Evolutionary conservation across 306 rosid genomes (phyloP), one percentile per base, ranked within the genome.

Genomic region (Rubus parviflorus): DNA sequence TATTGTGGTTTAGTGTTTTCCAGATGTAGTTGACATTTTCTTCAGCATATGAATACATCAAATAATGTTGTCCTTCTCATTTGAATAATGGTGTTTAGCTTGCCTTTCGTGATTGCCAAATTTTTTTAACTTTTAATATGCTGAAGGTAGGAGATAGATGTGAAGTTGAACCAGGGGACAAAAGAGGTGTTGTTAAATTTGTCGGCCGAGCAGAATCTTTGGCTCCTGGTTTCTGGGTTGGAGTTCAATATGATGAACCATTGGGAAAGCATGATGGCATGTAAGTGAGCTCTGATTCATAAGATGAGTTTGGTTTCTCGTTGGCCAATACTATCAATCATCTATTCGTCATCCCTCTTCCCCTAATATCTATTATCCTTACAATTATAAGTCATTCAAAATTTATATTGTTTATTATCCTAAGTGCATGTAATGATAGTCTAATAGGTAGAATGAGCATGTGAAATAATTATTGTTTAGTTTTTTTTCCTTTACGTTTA

Each of bases 241-340:
- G 98, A 72, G 87, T 94, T 48, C 96, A 94, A 73, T 94, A 92
- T 70, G 98, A 94, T 85, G 98, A 94, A 89, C 98, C 98, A 30
- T 79, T 92, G 89, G 98, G 98, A 76, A 94, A 92, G 79, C 92
- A 94, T 49, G 98, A 94, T 83, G 98, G 98, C 94, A 79, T 81
- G 98, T 94, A 86, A 92, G 96, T 70, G 14, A 20, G 22, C 72
- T 41, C 37, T 68, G 57, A 61, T 20, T n/a, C 51, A 12, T 23
- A 42, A 20, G 0, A 2, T 0, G 77, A 35, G 30, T 48, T 2
- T 77, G n/a, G 23, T 62, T 57, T 56, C 53, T 68, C 2, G 1
- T 49, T 3, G 9, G 42, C 42, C 73, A 14, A 30, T 70, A 48
- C 0, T 70, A 30, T 48, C 8, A 15, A 16, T 48, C 25, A n/a